Base-by-base conservation (phyloP, 139 green algal species). In the Chlorella ohadii region DNA sequence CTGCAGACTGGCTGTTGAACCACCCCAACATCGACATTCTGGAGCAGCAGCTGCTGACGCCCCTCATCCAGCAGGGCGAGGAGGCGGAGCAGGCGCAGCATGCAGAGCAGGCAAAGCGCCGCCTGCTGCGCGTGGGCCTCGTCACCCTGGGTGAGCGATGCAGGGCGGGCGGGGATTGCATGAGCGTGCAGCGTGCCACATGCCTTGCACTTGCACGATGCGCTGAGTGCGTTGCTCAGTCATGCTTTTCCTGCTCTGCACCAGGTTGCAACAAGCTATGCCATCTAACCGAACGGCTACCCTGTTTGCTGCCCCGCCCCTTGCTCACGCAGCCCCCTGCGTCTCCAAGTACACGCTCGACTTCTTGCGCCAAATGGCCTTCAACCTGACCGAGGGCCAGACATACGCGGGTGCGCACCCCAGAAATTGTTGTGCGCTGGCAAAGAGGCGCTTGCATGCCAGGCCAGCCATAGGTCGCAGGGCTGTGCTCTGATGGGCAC, bases 1-100 rank as follows among this genome's bases (percentile, higher is more conserved):
- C 33, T 22, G 59, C 76, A 82, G 76, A 82, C 76, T 82, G 76
- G 76, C 76, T 82, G 76, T 38, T 82, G 3, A 82, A 82, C 38
- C 76, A 72, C 76, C 76, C 76, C 25, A 82, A 82, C n/a, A 63
- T 82, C 1, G 76, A 82, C 76, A 72, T 82, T 2, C 9, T 82
- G 76, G 59, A 82, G 59, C 76, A 82, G 76, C 38, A 71, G 13
- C 59, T 82, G 76, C 76, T 82, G 57, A 17, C 59, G 36, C 76
- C 75, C 9, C 59, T 82, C 59, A 63, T 82, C 25, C 64, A 16
- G n/a, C 39, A 27, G n/a, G 41, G 39, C 2, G n/a, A 47, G 27
- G 28, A 64, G 13, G 41, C 15, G 44, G 41, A 78, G 72, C 68
- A 79, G 72, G 72, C 72, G 72, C 47, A 15, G 41, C 72, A 33